phyloP scores from a whole-genome alignment of 768 basidiomycete genomes.

The Pleurotus giganteus region DNA sequence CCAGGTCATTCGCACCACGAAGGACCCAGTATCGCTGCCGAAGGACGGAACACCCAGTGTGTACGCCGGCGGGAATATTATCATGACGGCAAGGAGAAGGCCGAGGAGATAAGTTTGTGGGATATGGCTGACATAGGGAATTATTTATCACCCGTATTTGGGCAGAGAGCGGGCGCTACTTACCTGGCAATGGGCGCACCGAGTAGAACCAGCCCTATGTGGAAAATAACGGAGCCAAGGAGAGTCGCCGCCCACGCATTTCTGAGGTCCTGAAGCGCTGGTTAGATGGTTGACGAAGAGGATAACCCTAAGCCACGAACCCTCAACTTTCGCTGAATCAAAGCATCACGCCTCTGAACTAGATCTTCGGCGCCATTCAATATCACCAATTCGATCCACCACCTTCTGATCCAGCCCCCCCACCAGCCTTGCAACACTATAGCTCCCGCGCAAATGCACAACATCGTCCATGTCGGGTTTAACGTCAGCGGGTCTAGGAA shows the following conservation, averaged over 20 bases:
- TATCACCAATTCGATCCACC: constrained; percentile 44
- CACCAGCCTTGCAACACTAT: constrained; percentile 65
- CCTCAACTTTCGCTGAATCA: constrained; percentile 33
- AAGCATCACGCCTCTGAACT: constrained; percentile 37
- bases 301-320: constrained; percentile 27
- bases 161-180: constrained; percentile 15
- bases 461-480: constrained; percentile 54
- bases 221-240: constrained; percentile 42
- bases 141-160: constrained; percentile 1
- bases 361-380: constrained; percentile 41
- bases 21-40: constrained; percentile 36
- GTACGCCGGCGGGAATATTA: constrained; percentile 66
- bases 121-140: constrained; percentile 38
- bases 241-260: constrained; percentile 55
- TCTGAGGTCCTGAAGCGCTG: constrained; percentile 41
- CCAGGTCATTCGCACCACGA: constrained; percentile 66
- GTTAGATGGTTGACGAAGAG: constrained; percentile 3
- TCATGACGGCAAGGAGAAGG: constrained; percentile 64
- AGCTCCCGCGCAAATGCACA: constrained; percentile 56
- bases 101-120: constrained; percentile 67
- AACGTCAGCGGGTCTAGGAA: constrained; percentile 68
- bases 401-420: constrained; percentile 62
- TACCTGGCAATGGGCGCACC: constrained; percentile 73
- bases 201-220: constrained; percentile 57
- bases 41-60: constrained; percentile 62